Conservation (phyloP, 768 basidiomycete genomes). For the Thelephora aurantiotincta region DNA sequence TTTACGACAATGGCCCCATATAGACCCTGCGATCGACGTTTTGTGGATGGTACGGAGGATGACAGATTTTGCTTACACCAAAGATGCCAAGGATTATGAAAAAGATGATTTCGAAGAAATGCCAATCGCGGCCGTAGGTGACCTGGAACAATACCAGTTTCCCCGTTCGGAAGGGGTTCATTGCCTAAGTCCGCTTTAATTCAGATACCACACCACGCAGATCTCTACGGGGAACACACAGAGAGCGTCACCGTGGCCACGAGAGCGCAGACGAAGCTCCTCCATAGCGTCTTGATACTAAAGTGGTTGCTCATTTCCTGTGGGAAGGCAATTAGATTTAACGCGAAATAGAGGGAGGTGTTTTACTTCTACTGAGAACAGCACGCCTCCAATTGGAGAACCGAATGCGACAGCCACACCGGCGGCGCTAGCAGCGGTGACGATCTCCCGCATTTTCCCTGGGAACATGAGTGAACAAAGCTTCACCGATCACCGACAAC, state of each 20-base stretch:
- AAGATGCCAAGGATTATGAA: constrained; percentile 83
- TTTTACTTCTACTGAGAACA: constrained; percentile 31
- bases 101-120: constrained; percentile 73
- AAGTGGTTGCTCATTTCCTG: constrained; percentile 99
- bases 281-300: constrained; percentile 93
- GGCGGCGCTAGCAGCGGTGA: constrained; percentile 93
- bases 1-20: constrained; percentile 93
- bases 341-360: not conserved
- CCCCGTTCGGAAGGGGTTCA: constrained; percentile 92
- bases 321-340: not conserved
- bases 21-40: constrained; percentile 42
- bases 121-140: constrained; percentile 89
- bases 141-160: constrained; percentile 90
- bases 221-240: not conserved
- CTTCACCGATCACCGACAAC: not conserved
- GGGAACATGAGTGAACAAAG: not conserved
- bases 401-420: constrained; percentile 97
- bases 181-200: constrained; percentile 31
- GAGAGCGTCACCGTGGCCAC: constrained; percentile 85
- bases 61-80: constrained; percentile 39
- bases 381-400: constrained; percentile 86
- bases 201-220: not conserved
- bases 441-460: constrained; percentile 89
- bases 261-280: constrained; percentile 94
- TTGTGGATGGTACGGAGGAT: not conserved